phyloP scores from a whole-genome alignment of 139 green algal species.

The Volvox reticuliferus region DNA sequence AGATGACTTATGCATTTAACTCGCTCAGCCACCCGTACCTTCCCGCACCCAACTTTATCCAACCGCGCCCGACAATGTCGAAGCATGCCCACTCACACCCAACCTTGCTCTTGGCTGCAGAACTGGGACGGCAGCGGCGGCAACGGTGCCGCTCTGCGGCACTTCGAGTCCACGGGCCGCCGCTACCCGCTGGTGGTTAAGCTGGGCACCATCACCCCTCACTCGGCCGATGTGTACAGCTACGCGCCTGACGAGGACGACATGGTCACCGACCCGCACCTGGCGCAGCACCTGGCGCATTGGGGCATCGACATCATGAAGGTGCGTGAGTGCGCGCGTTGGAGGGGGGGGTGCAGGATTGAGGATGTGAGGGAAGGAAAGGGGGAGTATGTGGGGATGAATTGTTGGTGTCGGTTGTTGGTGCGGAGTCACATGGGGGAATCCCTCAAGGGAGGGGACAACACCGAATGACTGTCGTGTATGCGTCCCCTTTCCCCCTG shows the following conservation, averaged over 20 bases:
- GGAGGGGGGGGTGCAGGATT: too few species aligned
- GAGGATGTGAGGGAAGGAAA: neutral
- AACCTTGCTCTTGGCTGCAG: constrained; percentile 50
- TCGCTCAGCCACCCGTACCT: neutral
- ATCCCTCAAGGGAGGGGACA: too few species aligned
- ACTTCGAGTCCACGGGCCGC: constrained; percentile 90
- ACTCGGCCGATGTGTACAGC: constrained; percentile 92
- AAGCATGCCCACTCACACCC: neutral
- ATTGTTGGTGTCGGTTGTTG: neutral
- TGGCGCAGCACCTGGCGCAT: constrained; percentile 90
- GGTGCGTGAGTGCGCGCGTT: constrained; percentile 33
- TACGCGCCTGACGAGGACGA: constrained; percentile 94
- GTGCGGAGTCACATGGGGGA: too few species aligned
- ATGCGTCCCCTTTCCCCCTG: neutral
- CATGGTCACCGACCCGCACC: constrained; percentile 93
- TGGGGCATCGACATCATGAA: constrained; percentile 99
- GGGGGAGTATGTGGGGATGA: neutral
- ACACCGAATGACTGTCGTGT: neutral
- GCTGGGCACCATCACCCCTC: constrained; percentile 96
- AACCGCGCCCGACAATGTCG: too few species aligned
- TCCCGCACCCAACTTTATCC: too few species aligned
- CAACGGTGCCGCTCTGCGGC: constrained; percentile 91
- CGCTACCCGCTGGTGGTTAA: constrained; percentile 97
- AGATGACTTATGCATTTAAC: neutral
- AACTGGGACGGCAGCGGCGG: constrained; percentile 91